Conservation (phyloP, 768 basidiomycete genomes). For the Austroboletus eburneus region DNA sequence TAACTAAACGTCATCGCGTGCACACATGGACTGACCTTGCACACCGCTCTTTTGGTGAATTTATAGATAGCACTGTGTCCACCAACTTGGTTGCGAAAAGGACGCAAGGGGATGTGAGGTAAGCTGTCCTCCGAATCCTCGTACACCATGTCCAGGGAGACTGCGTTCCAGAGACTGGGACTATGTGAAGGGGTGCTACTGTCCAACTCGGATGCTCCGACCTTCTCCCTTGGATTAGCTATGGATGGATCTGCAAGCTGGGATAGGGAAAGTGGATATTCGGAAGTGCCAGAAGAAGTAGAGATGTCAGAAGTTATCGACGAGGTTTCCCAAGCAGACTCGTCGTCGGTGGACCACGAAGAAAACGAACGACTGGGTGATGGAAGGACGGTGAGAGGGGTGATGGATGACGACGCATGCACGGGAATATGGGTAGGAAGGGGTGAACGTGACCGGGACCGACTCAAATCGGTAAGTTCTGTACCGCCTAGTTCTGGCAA, state of each 20-base stretch:
- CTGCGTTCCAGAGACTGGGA: constrained; percentile 24
- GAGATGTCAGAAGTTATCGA: constrained; percentile 61
- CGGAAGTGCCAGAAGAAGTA: constrained; percentile 45
- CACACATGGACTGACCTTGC: constrained; percentile 68
- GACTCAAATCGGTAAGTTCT: constrained; percentile 6
- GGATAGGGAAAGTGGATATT: constrained; percentile 28
- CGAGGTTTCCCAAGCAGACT: constrained; percentile 71
- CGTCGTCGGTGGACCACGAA: constrained; percentile 74
- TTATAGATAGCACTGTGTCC: constrained; percentile 97
- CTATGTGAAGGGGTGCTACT: constrained; percentile 8
- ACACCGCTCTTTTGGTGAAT: constrained; percentile 95
- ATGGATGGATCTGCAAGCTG: constrained; percentile 20
- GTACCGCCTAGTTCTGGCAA: constrained; percentile 1
- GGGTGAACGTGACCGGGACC: constrained; percentile 32
- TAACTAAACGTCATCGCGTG: background rate
- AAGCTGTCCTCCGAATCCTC: constrained; percentile 55
- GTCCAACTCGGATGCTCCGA: constrained; percentile 15
- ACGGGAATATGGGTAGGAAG: constrained; percentile 36
- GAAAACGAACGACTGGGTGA: constrained; percentile 35
- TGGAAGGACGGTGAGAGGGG: constrained; percentile 12
- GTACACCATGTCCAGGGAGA: constrained; percentile 38
- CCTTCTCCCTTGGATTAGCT: constrained; percentile 16
- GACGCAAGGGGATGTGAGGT: constrained; percentile 88
- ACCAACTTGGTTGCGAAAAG: constrained; percentile 97
- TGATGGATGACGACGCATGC: constrained; percentile 17